Conservation (phyloP, 208 protist genomes). For the Tritrichomonas musculus region DNA sequence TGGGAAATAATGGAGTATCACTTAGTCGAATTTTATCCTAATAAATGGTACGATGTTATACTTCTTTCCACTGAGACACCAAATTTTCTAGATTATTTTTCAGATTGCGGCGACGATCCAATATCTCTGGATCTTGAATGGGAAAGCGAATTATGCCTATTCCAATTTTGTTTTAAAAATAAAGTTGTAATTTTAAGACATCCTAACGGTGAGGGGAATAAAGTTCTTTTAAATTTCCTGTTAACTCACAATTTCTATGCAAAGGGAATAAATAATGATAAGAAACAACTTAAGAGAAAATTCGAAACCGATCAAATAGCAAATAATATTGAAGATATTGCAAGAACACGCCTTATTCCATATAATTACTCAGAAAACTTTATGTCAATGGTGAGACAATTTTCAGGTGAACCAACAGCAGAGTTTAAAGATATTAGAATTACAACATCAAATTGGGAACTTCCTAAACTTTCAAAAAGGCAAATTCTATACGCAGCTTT, state of each 20-base stretch:
- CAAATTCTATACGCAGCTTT: neutral
- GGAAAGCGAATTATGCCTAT: neutral
- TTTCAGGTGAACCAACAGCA: neutral
- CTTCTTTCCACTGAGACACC: neutral
- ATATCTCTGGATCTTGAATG: neutral
- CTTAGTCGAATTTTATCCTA: neutral
- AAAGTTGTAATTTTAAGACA: neutral
- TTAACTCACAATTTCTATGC: neutral
- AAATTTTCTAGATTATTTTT: neutral
- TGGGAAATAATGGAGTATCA: neutral
- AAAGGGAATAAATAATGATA: neutral
- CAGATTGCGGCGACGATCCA: neutral
- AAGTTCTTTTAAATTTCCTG: neutral
- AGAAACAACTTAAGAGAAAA: neutral
- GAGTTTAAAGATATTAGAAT: neutral
- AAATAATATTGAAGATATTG: neutral
- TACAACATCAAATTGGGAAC: neutral
- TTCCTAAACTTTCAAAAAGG: neutral
- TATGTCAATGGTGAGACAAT: neutral
- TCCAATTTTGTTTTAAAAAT: neutral
- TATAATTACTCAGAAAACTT: neutral
- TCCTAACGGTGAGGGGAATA: neutral
- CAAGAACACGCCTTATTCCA: neutral
- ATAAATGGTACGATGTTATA: neutral
- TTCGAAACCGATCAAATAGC: neutral